A percentile compares a stretch with the other conserved stretches of the same genome.
phyloP scores from a whole-genome alignment of 495 filamentous ascomycete genomes.

The Xylaria scruposa region DNA sequence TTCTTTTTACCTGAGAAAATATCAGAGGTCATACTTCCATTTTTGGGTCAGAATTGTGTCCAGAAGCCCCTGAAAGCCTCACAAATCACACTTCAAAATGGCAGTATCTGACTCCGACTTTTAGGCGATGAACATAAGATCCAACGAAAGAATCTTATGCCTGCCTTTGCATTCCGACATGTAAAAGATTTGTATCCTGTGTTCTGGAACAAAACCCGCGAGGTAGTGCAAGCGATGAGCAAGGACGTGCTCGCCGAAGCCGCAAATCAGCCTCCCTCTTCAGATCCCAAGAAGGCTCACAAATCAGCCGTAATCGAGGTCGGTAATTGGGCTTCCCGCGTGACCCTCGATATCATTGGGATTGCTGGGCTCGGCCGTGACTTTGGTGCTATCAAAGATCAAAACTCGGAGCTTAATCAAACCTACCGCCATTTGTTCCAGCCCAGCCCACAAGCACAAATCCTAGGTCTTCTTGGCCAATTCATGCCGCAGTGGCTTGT shows the following conservation, averaged over 20 bases:
- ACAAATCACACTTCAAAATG: too few relatives aligned
- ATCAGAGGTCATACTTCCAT: too few relatives aligned
- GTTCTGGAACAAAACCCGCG: slow-evolving; percentile 76
- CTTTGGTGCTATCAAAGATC: slow-evolving; percentile 72
- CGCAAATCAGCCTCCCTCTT: slow-evolving; percentile 41
- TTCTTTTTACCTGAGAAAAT: too few relatives aligned
- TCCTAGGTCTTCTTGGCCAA: slow-evolving; percentile 53
- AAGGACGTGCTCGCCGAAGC: slow-evolving; percentile 36
- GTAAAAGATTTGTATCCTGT: slow-evolving; percentile 84
- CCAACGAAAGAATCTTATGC: slow-evolving; percentile 81
- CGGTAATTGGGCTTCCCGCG: slow-evolving; percentile 69
- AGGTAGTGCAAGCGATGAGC: slow-evolving; percentile 57
- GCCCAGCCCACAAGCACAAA: slow-evolving; percentile 45
- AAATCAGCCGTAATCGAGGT: slow-evolving; percentile 68
- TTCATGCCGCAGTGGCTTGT: slow-evolving; percentile 60
- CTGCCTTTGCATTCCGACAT: slow-evolving; percentile 85
- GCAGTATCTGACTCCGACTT: too few relatives aligned
- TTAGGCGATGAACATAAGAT: slow-evolving; percentile 75
- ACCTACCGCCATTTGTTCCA: slow-evolving; percentile 70
- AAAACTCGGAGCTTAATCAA: slow-evolving; percentile 65
- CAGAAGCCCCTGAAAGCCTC: too few relatives aligned
- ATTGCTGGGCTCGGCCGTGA: slow-evolving; percentile 80
- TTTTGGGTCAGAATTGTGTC: too few relatives aligned
- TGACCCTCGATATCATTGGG: slow-evolving; percentile 89
- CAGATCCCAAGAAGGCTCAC: slow-evolving; percentile 48